Evolutionary conservation across 768 basidiomycete species (phyloP).

Genomic region (Suillus lakei): DNA sequence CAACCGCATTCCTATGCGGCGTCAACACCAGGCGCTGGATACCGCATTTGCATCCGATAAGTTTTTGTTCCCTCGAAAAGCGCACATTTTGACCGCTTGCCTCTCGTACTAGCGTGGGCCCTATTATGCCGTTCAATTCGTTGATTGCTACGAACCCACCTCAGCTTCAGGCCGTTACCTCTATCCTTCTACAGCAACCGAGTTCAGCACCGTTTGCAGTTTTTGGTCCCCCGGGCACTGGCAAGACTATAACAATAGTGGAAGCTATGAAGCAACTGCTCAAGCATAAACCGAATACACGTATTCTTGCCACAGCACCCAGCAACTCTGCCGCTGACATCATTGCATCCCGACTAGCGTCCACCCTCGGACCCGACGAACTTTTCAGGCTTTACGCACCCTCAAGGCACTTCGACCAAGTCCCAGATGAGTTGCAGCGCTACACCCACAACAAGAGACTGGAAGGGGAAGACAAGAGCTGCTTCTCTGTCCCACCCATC

Average conservation of each 20-base stretch:
- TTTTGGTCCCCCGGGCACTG: constrained; percentile 72
- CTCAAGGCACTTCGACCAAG: constrained; percentile 41
- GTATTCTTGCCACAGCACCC: constrained; percentile 67
- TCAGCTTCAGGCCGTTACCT: constrained; percentile 53
- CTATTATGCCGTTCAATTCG: constrained; percentile 42
- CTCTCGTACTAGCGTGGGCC: not conserved
- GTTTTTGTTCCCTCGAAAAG: constrained; percentile 50
- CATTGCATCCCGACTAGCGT: constrained; percentile 49
- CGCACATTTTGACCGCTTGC: constrained; percentile 11
- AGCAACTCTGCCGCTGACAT: constrained; percentile 72
- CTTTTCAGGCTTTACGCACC: constrained; percentile 61
- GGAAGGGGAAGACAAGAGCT: not conserved
- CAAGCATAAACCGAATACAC: constrained; percentile 40
- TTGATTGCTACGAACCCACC: constrained; percentile 49
- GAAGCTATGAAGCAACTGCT: constrained; percentile 67
- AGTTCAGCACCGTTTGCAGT: constrained; percentile 61
- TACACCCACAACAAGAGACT: constrained; percentile 45
- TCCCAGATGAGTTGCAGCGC: constrained; percentile 42
- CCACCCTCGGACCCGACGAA: constrained; percentile 35
- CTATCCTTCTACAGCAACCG: constrained; percentile 46
- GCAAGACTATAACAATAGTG: constrained; percentile 69
- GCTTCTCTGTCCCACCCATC: constrained; percentile 44
- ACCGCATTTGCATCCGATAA: constrained; percentile 43
- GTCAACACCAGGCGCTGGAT: constrained; percentile 59
- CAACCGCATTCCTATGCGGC: constrained; percentile 55